Conservation (phyloP, 805 yeast species). For the Schizosaccharomyces lindneri region DNA sequence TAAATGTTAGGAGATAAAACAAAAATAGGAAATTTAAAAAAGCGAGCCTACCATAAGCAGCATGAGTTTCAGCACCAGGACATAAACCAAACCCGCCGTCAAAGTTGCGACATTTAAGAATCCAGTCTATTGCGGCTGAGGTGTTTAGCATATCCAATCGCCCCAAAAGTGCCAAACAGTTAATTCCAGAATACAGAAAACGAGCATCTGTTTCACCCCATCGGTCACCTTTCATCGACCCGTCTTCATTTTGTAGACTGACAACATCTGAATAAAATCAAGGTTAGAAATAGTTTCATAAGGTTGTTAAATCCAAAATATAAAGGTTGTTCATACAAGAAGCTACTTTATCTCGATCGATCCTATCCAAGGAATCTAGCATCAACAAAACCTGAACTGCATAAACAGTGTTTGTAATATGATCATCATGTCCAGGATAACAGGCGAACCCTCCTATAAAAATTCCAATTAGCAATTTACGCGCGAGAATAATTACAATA, state of each 20-base stretch:
- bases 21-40: neutral
- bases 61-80: conserved; percentile 89
- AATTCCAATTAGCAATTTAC: neutral
- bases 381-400: conserved; percentile 60
- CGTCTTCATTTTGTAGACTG: conserved; percentile 23
- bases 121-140: conserved; percentile 39
- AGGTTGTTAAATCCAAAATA: neutral
- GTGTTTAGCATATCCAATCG: conserved; percentile 25
- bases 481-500: neutral
- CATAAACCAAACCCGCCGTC: conserved; percentile 89
- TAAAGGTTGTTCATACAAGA: conserved; percentile 18
- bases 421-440: conserved; percentile 73
- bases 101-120: conserved; percentile 53
- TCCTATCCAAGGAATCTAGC: conserved; percentile 29
- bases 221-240: conserved; percentile 51
- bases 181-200: conserved; percentile 63
- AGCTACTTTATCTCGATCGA: conserved; percentile 16
- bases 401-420: conserved; percentile 58
- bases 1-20: neutral
- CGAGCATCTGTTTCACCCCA: conserved; percentile 88
- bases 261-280: conserved; percentile 9
- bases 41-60: conserved; percentile 35
- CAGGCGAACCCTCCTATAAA: conserved; percentile 43
- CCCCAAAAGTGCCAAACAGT: conserved; percentile 45
- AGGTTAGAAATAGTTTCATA: neutral